Conservation (phyloP, 1,284 basidiomycete genomes). For the Sporisorium graminicola region DNA sequence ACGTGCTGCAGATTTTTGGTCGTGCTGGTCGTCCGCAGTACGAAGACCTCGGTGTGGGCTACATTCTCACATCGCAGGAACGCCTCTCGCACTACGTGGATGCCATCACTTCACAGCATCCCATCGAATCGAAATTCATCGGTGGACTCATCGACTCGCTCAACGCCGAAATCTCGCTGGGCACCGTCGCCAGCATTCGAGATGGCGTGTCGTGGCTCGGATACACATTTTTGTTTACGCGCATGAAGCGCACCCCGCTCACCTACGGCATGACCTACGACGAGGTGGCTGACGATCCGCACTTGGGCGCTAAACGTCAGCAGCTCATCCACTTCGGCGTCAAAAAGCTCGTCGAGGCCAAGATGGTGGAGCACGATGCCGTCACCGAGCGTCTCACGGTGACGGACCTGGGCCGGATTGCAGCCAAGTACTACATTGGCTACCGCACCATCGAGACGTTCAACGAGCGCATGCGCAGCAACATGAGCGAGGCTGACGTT, state of each 20-base stretch:
- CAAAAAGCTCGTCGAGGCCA: constrained; percentile 78
- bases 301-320: constrained; percentile 80
- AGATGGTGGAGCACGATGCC: constrained; percentile 86
- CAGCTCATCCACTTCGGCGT: constrained; percentile 82
- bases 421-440: constrained; percentile 95
- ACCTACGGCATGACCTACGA: constrained; percentile 87
- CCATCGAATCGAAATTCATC: constrained; percentile 92
- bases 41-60: constrained; percentile 94
- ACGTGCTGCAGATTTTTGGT: constrained; percentile 96
- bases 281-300: constrained; percentile 80
- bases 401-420: constrained; percentile 91
- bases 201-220: constrained; percentile 96
- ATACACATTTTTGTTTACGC: constrained; percentile 96
- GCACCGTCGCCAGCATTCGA: constrained; percentile 87
- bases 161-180: constrained; percentile 95
- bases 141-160: constrained; percentile 89
- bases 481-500: constrained; percentile 94
- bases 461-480: constrained; percentile 82
- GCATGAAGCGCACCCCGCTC: constrained; percentile 93
- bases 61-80: constrained; percentile 93
- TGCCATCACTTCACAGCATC: constrained; percentile 86
- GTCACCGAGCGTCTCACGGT: constrained; percentile 77
- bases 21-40: constrained; percentile 96
- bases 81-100: constrained; percentile 93
- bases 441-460: constrained; percentile 89